phyloP scores from a whole-genome alignment of 345 rosid species.

The Bruguiera gymnorhiza region DNA sequence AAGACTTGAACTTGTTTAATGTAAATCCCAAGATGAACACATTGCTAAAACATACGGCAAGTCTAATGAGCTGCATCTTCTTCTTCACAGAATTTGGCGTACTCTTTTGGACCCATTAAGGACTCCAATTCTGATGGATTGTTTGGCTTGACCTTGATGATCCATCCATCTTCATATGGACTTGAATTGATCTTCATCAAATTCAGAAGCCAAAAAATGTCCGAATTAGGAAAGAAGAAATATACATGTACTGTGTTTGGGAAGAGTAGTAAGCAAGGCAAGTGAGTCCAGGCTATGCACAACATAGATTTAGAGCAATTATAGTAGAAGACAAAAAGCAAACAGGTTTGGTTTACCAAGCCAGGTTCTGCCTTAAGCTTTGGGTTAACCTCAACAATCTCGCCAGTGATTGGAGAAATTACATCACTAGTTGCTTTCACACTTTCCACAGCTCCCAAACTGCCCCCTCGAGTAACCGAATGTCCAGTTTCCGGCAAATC shows the following conservation, averaged over 20 bases:
- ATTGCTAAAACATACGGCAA: not conserved
- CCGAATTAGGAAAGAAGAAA: not conserved
- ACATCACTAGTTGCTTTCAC: conserved; percentile 95
- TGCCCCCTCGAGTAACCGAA: conserved; percentile 48
- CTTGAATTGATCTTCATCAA: conserved; percentile 67
- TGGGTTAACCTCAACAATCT: conserved; percentile 70
- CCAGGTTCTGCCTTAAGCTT: conserved; percentile 73
- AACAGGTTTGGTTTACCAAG: conserved; percentile 36
- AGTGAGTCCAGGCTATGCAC: too few relatives aligned
- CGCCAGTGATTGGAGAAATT: conserved; percentile 84
- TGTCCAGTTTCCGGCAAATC: conserved; percentile 67
- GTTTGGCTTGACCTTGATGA: conserved; percentile 92
- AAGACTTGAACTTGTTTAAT: not conserved
- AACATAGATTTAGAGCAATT: too few relatives aligned
- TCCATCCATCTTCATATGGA: conserved; percentile 93
- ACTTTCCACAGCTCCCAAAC: conserved; percentile 94
- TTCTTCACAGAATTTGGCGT: conserved; percentile 87
- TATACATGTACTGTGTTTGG: too few relatives aligned
- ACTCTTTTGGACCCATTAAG: conserved; percentile 73
- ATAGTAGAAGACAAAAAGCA: not conserved
- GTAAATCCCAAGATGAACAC: not conserved
- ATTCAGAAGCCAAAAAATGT: not conserved
- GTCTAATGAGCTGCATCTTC: conserved; percentile 86
- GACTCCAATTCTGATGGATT: conserved; percentile 68
- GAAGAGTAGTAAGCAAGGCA: too few relatives aligned